Evolutionary conservation across 2,329 filamentous ascomycete genomes (phyloP), one percentile per base, ranked within the genome.

Genomic region (Talaromyces marneffei): DNA sequence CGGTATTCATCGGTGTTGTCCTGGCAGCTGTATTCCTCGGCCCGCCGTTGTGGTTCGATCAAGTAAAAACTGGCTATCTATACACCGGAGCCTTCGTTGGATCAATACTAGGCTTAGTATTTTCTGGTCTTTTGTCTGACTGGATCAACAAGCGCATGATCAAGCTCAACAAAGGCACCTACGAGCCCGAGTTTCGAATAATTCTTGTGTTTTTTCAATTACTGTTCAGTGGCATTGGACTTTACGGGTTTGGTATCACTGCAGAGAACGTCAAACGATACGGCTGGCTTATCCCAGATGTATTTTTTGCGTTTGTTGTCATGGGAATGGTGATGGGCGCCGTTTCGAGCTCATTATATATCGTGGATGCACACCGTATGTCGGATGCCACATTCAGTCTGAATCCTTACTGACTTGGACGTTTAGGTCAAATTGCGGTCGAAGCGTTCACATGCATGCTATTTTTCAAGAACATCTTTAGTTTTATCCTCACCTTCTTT

Each of bases 381-480:
- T 83, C 8, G 16, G 40, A 23, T 14, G 16, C 12, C 29, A 42
- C n/a, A n/a, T 40, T 20, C 53, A 25, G 18, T 16, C 3, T 66
- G 70, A 48, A 20, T 5, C 25, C 18, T 33, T 70, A 29, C 27
- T 7, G 8, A 9, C 37, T 58, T 12, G 8, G 20, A 23, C 2
- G 3, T 12, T 37, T 25, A 90, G 88, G 87, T 7, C 87, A 93
- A 64, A 85, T 96, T 61, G 86, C 90, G 0, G 85, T 96, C 53
- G 92, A 97, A 75, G 90, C 87, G 6, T 96, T 96, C 73, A 96
- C 92, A 0, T 90, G 91, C 75, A 84, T 94, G 72, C 83, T 96
- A 65, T 87, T 96, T 59, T 96, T 97, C 81, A 97, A 97, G 77
- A 96, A 97, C 75, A 83, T 97, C 64, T 96, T 97, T 78, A 90